Conservation (phyloP, 78 protist species). For the Salpingoeca rosetta region DNA sequence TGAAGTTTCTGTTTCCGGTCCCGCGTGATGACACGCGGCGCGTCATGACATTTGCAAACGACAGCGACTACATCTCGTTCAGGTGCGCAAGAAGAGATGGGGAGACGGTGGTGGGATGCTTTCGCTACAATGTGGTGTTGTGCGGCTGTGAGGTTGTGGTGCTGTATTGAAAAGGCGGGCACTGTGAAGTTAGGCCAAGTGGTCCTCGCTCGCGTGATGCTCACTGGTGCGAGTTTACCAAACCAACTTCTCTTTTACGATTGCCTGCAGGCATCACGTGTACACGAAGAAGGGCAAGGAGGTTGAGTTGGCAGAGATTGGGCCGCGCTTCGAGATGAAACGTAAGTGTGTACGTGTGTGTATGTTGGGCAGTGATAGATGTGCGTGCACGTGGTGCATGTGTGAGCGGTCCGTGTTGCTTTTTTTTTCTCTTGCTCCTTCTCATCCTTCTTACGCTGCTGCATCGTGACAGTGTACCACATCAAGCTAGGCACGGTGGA, state of each 20-base stretch:
- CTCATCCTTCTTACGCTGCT: not conserved
- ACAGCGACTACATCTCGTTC: slow-evolving; percentile 86
- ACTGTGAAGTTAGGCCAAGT: too few relatives aligned
- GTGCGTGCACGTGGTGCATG: not conserved
- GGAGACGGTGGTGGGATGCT: not conserved
- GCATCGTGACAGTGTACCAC: slow-evolving; percentile 50
- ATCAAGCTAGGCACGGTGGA: slow-evolving; percentile 92
- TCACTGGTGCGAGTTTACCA: too few relatives aligned
- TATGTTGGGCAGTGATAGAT: not conserved
- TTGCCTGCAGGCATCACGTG: slow-evolving; percentile 67
- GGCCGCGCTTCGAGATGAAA: slow-evolving; percentile 95
- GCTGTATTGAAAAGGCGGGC: not conserved
- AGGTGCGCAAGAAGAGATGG: too few relatives aligned
- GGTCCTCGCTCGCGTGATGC: too few relatives aligned
- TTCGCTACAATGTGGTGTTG: too few relatives aligned
- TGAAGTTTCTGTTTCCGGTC: slow-evolving; percentile 94
- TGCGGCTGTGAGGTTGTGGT: not conserved
- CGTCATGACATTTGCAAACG: slow-evolving; percentile 84
- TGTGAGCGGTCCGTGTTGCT: not conserved
- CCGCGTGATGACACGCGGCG: slow-evolving; percentile 81
- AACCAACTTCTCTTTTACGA: too few relatives aligned
- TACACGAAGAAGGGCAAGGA: slow-evolving; percentile 53
- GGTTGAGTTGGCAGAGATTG: slow-evolving; percentile 79
- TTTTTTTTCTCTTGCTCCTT: not conserved
- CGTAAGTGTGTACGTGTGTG: not conserved